phyloP scores from a whole-genome alignment of 139 green algal species.

The Tetratostichococcus sp. region DNA sequence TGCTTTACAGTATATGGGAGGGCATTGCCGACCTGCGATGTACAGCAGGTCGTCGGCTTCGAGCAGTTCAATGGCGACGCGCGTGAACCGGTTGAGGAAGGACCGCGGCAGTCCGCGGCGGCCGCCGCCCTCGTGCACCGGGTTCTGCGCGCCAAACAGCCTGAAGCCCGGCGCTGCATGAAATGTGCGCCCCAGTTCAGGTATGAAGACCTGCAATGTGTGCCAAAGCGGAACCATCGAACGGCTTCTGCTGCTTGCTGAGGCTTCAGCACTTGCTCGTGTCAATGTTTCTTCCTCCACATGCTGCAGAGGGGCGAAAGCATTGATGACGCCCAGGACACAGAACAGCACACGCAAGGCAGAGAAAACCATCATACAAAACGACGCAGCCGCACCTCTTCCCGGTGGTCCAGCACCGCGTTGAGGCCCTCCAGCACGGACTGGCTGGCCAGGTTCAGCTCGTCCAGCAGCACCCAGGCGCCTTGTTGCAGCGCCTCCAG shows the following conservation, averaged over 20 bases:
- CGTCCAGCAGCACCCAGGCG: constrained; percentile 96
- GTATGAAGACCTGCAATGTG: constrained; percentile 76
- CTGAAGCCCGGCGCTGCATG: constrained; percentile 71
- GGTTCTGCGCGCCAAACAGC: constrained; percentile 91
- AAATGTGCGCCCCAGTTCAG: constrained; percentile 82
- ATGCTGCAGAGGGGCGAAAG: no score
- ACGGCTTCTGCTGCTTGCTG: no score
- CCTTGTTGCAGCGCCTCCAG: constrained; percentile 81
- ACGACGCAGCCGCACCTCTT: constrained; percentile 39
- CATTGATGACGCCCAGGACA: no score
- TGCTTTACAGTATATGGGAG: neutral
- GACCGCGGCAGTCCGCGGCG: constrained; percentile 92
- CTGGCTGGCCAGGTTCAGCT: constrained; percentile 91
- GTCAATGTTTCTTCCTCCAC: no score
- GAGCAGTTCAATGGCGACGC: constrained; percentile 86
- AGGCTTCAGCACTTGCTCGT: no score
- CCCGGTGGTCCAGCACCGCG: constrained; percentile 90
- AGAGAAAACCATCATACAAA: no score
- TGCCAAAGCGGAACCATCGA: no score
- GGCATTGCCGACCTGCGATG: constrained; percentile 47
- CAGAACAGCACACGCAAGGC: no score
- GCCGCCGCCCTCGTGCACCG: constrained; percentile 84
- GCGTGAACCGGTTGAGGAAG: constrained; percentile 97
- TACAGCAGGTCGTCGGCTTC: constrained; percentile 63
- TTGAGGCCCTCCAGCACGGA: constrained; percentile 94